Evolutionary conservation across 139 green algal genomes (phyloP), one percentile per base, ranked within the genome.

Genomic region (Coccomyxa sp.): DNA sequence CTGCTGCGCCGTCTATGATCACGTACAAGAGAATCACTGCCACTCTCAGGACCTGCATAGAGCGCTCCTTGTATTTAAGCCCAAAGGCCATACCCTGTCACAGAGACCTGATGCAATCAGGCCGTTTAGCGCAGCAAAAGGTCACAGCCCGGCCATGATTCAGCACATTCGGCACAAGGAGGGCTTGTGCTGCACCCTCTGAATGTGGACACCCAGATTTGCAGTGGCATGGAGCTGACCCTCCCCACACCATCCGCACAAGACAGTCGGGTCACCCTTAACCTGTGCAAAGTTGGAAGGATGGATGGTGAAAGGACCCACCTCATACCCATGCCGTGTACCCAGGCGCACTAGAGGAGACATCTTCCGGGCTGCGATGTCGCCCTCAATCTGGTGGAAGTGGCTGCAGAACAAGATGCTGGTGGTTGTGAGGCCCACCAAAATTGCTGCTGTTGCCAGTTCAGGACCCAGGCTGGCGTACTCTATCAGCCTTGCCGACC

Each of bases 341-440:
- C 94, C 95, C 54, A 98, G 79, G 7, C 91, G 80, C 35, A 98
- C 95, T 6, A 97, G 74, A 0, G 95, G 95, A 8, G 95, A 98
- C 58, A 87, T 83, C 83, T 98, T 98, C 58, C 90, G 90, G 10
- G 88, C 86, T 3, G 85, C 84, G 0, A 33, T 83, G 79, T 98
- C 95, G 6, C 92, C 92, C 33, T 93, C 87, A 58, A 95, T 91
- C 79, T 95, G 94, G 79, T 99, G 95, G 77, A 97, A 99, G 88
- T 99, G 95, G 73, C 86, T 94, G 85, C 91, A 96, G 86, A 99
- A 97, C 8, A 99, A 88, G 81, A 99, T 96, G 79, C 86, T 73
- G 33, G 90, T 94, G 33, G 95, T 98, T 50, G 91, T 97, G 44
- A 94, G 41, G 39, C 95, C 95, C 1, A 98, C 88, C 35, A 97